Evolutionary conservation across 768 basidiomycete species (phyloP).

Genomic region (Rubroboletus satanas): DNA sequence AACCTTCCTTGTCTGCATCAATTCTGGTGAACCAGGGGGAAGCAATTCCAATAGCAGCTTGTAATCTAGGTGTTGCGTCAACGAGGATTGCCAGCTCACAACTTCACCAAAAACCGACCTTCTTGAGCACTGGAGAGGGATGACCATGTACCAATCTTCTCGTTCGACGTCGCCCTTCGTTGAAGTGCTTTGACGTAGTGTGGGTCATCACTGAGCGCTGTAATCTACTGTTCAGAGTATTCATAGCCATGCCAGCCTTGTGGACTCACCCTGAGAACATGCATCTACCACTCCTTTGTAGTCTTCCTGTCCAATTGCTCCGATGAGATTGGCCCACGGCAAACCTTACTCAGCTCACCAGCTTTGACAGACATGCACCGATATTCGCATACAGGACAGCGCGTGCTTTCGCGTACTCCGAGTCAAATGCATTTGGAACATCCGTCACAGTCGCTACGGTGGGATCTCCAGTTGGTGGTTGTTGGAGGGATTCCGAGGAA

Average conservation of each 20-base stretch:
- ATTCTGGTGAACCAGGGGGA: conserved; percentile 50
- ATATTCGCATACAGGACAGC: conserved; percentile 84
- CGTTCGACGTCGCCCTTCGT: conserved; percentile 84
- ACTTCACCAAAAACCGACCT: conserved; percentile 45
- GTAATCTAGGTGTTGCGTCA: conserved; percentile 57
- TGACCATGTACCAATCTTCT: conserved; percentile 76
- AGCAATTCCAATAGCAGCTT: conserved; percentile 62
- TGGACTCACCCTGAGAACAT: conserved; percentile 64
- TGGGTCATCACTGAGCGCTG: conserved; percentile 86
- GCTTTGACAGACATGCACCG: conserved; percentile 76
- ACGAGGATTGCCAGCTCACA: neutral
- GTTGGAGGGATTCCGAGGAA: conserved; percentile 13
- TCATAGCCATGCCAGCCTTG: neutral
- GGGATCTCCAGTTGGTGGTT: conserved; percentile 9
- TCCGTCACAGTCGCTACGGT: conserved; percentile 6
- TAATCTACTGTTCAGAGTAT: conserved; percentile 2
- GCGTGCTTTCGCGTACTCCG: conserved; percentile 53
- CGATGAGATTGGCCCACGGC: neutral
- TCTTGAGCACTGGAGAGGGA: conserved; percentile 78
- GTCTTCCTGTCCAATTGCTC: conserved; percentile 49
- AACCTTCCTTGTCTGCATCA: conserved; percentile 43
- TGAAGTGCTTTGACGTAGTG: conserved; percentile 84
- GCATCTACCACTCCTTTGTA: conserved; percentile 77
- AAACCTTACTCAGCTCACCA: conserved; percentile 45
- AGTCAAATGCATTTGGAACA: conserved; percentile 35